These are phyloP conservation scores for Bipolaris gigantea DNA, from an alignment of 2,329 filamentous ascomycete genomes.

Conservation along the genomic window DNA sequence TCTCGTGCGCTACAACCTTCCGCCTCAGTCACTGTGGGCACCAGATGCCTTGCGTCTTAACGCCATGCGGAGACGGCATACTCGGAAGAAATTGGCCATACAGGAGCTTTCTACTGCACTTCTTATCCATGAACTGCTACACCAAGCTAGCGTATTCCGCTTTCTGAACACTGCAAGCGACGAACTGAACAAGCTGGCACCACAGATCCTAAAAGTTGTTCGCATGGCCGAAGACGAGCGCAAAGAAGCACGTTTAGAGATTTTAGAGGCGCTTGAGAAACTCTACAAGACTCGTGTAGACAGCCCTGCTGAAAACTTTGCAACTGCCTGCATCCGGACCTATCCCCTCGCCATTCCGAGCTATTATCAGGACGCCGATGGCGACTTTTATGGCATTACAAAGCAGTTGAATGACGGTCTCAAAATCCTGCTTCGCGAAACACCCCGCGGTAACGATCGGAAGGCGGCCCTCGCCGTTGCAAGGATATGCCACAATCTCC, in stretches of 20 bases:
- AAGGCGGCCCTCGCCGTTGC: constrained; percentile 24
- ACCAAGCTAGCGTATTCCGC: constrained; percentile 13
- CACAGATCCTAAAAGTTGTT: constrained; percentile 24
- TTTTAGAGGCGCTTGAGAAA: constrained; percentile 19
- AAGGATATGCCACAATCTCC: constrained; percentile 64
- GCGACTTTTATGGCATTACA: constrained; percentile 37
- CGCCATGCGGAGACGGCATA: constrained; percentile 39
- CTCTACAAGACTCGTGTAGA: constrained; percentile 16
- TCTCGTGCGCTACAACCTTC: constrained; percentile 37
- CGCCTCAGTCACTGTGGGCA: constrained; percentile 53
- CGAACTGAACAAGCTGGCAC: constrained; percentile 19
- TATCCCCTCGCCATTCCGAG: constrained; percentile 24
- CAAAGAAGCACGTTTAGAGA: constrained; percentile 14
- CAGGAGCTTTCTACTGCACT: constrained; percentile 47
- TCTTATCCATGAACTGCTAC: constrained; percentile 44
- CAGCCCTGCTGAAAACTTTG: constrained; percentile 15
- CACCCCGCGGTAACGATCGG: constrained; percentile 13
- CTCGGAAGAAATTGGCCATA: constrained; percentile 48
- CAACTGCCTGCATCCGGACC: constrained; percentile 10
- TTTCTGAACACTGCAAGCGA: constrained; percentile 7
- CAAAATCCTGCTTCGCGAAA: constrained; percentile 22
- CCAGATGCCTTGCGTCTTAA: constrained; percentile 33
- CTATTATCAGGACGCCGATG: constrained; percentile 46
- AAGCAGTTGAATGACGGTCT: constrained; percentile 39
- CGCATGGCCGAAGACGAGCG: constrained; percentile 2